These are phyloP conservation scores for Sarocladium strictum DNA, from an alignment of 2,329 filamentous ascomycete genomes.

Conservation along the genomic window DNA sequence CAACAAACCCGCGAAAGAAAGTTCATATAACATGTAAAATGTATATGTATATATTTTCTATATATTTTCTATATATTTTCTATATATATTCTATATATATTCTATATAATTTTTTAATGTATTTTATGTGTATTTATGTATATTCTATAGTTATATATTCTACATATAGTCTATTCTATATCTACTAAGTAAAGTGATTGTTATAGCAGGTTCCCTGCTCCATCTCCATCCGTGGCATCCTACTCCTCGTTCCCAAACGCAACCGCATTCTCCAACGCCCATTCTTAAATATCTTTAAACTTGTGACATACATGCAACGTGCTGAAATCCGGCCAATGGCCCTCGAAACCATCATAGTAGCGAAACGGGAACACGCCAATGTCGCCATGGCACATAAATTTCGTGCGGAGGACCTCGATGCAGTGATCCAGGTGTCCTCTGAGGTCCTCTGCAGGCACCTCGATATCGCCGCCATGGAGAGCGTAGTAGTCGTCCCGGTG, in stretches of 20 bases:
- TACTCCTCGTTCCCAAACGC: conserved; percentile 36
- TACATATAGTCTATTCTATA: too few relatives aligned
- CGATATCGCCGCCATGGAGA: conserved; percentile 41
- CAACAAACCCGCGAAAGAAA: too few relatives aligned
- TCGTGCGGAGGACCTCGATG: conserved; percentile 45
- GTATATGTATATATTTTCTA: too few relatives aligned
- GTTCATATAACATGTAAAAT: too few relatives aligned
- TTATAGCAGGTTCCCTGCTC: too few relatives aligned
- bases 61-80: too few relatives aligned
- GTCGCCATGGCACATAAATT: conserved; percentile 50
- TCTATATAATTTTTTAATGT: too few relatives aligned
- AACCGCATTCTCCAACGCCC: conserved; percentile 47
- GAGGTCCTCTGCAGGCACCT: conserved; percentile 33
- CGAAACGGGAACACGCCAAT: conserved; percentile 50
- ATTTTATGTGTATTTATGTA: too few relatives aligned
- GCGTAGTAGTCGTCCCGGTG: conserved; percentile 43
- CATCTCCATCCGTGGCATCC: too few relatives aligned
- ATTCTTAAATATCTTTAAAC: conserved; percentile 44
- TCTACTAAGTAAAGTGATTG: too few relatives aligned
- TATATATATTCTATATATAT: too few relatives aligned
- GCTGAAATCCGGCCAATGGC: conserved; percentile 50
- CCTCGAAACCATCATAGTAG: conserved; percentile 37
- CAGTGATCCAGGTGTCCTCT: conserved; percentile 45
- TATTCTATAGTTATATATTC: too few relatives aligned
- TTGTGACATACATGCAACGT: conserved; percentile 48